These are phyloP conservation scores for Nicotiana rustica DNA, from an alignment of 305 asterid genomes.

Conservation along the genomic window DNA sequence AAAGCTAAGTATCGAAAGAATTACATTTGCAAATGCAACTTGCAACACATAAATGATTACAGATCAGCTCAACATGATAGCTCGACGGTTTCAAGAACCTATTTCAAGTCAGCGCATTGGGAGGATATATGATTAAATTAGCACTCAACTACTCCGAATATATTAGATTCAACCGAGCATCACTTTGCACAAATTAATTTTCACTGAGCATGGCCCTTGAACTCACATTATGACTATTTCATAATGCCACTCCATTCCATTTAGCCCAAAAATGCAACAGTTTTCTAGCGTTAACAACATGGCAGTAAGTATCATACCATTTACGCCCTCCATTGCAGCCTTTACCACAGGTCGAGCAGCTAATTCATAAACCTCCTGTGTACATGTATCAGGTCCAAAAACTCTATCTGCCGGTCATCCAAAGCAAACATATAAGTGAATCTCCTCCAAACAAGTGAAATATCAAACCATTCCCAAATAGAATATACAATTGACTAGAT, in stretches of 20 bases:
- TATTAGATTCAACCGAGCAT: not conserved
- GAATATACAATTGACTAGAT: constrained; percentile 26
- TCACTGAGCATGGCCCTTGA: not conserved
- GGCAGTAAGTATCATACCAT: constrained; percentile 55
- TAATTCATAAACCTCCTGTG: constrained; percentile 92
- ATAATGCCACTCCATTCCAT: not conserved
- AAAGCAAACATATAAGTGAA: constrained; percentile 18
- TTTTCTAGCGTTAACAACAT: not conserved
- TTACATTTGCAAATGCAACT: constrained; percentile 8
- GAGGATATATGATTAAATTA: not conserved
- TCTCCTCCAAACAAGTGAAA: not conserved
- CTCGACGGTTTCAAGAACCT: not conserved
- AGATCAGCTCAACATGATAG: constrained; percentile 4
- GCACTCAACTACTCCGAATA: not conserved
- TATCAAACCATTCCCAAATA: constrained; percentile 28
- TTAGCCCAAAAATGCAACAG: constrained; percentile 9
- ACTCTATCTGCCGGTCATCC: constrained; percentile 71
- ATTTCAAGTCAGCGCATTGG: not conserved
- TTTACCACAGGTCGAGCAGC: constrained; percentile 94
- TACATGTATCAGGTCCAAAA: constrained; percentile 78
- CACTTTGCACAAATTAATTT: not conserved
- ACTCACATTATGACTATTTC: not conserved
- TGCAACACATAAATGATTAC: constrained; percentile 1
- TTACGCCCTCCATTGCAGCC: constrained; percentile 98
- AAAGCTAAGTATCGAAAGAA: not conserved